A percentile compares a stretch with the other conserved stretches of the same genome.
Evolutionary conservation across 2,329 filamentous ascomycete genomes (phyloP).

Genomic region (Tolypocladium amazonense): DNA sequence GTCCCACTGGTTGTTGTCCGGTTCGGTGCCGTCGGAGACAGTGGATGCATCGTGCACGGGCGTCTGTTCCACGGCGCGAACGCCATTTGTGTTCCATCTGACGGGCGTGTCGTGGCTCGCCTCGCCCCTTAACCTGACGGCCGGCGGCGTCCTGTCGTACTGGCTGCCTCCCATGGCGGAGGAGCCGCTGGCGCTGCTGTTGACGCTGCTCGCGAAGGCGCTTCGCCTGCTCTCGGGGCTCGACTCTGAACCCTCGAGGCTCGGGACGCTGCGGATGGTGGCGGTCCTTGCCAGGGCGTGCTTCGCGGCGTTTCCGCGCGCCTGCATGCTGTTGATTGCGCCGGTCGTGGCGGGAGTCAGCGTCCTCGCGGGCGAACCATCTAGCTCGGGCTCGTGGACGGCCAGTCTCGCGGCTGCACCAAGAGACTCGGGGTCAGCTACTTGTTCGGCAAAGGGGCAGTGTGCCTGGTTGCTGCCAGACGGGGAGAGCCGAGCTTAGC

Average conservation of each 20-base stretch:
- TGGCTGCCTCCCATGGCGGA: slow-evolving; percentile 28
- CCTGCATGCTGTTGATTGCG: slow-evolving; percentile 29
- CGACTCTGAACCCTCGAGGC: slow-evolving; percentile 40
- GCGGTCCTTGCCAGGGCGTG: slow-evolving; percentile 20
- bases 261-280: slow-evolving; percentile 48
- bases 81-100: slow-evolving; percentile 19
- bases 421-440: not conserved
- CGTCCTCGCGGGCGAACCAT: slow-evolving; percentile 20
- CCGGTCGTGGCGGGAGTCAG: slow-evolving; percentile 27
- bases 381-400: slow-evolving; percentile 12
- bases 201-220: slow-evolving; percentile 43
- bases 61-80: slow-evolving; percentile 17
- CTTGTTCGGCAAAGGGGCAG: not conserved
- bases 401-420: slow-evolving; percentile 8
- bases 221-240: slow-evolving; percentile 37
- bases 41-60: slow-evolving; percentile 14
- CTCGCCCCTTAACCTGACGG: slow-evolving; percentile 25
- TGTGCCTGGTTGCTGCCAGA: not conserved
- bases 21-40: slow-evolving; percentile 22
- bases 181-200: slow-evolving; percentile 39
- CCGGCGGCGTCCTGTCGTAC: slow-evolving; percentile 20
- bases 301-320: slow-evolving; percentile 18
- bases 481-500: not conserved
- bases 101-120: slow-evolving; percentile 14
- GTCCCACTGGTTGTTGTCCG: slow-evolving; percentile 41